Evolutionary conservation across 2,329 filamentous ascomycete species (phyloP), one percentile per base, ranked within the genome.

Genomic region (Helicocarpus griseus): DNA sequence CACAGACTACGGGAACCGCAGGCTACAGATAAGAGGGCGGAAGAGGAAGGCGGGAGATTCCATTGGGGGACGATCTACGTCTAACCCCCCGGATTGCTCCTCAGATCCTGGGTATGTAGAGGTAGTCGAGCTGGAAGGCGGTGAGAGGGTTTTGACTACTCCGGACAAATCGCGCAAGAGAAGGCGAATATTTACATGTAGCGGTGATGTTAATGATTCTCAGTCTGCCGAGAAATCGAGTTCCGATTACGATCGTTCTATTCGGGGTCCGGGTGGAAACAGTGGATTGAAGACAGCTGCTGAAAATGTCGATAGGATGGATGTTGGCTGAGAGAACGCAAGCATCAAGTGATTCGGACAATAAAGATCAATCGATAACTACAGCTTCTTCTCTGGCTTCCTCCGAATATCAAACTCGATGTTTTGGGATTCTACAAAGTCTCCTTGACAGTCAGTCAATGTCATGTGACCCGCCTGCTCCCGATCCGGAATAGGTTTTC

Each of bases 11-110:
- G 53, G n/a, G 24, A 29, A 47, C 19, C 33, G 40, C 5, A 43
- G 39, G 5, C 14, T 43, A 26, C 56, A 51, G 22, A 64, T 56
- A 31, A 59, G 62, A 56, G 66, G 66, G 26, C 62, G 60, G 49
- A 71, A 70, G 51, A 62, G 66, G 50, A 69, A 70, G 51, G 60
- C 65, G 26, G 53, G 59, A 8, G 53, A 56, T 22, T 54, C 57
- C 5, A 14, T 29, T 2, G 51, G 60, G 19, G 51, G 58, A 8
- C 61, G 55, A 50, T 46, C 57, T 21, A 26, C 39, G 19, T 17
- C 39, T 43, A n/a, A n/a, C n/a, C n/a, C n/a, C n/a, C n/a, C n/a
- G n/a, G 17, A 44, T 7, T 5, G 24, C 21, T 31, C 33, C 35
- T 46, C 50, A 13, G 50, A 49, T 11, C 29, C 51, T 11, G 44